Evolutionary conservation across 2,329 filamentous ascomycete species (phyloP), one percentile per base, ranked within the genome.

Genomic region (Drechslera avenae): DNA sequence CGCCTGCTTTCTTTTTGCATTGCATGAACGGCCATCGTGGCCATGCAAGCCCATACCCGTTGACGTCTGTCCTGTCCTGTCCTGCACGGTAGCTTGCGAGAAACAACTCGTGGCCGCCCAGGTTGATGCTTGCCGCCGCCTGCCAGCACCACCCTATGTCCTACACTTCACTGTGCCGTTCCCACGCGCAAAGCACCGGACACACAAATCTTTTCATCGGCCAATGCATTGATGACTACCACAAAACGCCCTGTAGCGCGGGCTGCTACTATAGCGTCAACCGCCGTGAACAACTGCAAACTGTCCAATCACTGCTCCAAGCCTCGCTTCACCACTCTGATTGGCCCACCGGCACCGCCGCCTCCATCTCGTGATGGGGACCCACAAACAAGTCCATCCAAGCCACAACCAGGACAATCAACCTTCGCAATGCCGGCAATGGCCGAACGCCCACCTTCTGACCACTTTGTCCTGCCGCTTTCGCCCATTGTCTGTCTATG

Each of bases 291-390:
- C 48, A 56, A 39, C 44, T 41, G 19, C 31, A 14, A 55, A 49
- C 47, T 59, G 37, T 46, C 67, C 52, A 69, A 70, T 68, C 63
- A 68, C 41, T 50, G 37, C 44, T 43, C 17, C 50, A 47, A 54
- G 44, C 14, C 50, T 57, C 53, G 46, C 40, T 51, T 46, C 43
- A 10, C 16, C 56, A 52, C 17, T 39, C 35, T 51, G 50, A 73
- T 72, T 73, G 66, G 69, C 50, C 57, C 19, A 39, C 26, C 39
- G 49, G 30, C 49, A 52, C 60, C 68, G 66, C 60, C 68, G 66
- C 67, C 62, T 61, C 57, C 45, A 53, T 55, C 44, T 33, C 42
- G 31, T 45, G 51, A 28, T 10, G 26, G 26, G 26, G 26, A 26
- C 48, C 51, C 60, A 57, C 56, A 62, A 59, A 59, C 49, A 59